Base-by-base conservation (phyloP, 169 alveolate species). In the Hammondia hammondi region DNA sequence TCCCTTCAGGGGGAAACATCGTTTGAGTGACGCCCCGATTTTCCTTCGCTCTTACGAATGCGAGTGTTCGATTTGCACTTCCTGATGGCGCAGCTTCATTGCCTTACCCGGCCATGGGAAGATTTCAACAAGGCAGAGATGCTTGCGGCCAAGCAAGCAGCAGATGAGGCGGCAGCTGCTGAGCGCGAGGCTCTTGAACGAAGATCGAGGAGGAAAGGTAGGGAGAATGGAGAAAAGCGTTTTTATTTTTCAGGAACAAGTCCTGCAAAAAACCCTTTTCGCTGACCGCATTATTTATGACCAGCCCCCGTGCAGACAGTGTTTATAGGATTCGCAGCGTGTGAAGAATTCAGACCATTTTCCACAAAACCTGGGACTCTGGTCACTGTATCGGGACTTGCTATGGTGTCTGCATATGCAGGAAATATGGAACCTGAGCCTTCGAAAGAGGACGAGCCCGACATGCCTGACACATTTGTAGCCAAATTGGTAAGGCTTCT, bases 61-160 rank as follows among this genome's bases (percentile, higher is more conserved):
- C 19, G 61, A 14, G 2, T 14, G 61, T 52, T 3, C 61, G 61
- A 52, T 52, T 7, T 52, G 61, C 61, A 52, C 61, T 52, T 52
- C 61, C 61, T 52, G 43, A 39, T 4, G 77, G 32, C 77, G 2
- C 95, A 93, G 95, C 93, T 93, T 12, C 92, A 91, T 48, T 81
- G 95, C 27, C 89, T 93, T 29, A 92, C 85, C 43, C 85, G 87
- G 91, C 95, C 95, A 24, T 93, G 95, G 95, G 95, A 93, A 72
- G 95, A 93, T 81, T 85, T 93, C 95, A 87, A 72, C 93, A 90
- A 87, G 82, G 93, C 85, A 39, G 71, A 85, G 43, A 87, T 93
- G 70, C 93, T 93, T 19, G 93, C 85, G 81, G 95, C 95, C 7
- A 90, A 87, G 71, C 67, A 48, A 7, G 95, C 90, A 43, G 95